Base-by-base conservation (phyloP, 2,329 filamentous ascomycete genomes). In the Colletotrichum echinochloae region DNA sequence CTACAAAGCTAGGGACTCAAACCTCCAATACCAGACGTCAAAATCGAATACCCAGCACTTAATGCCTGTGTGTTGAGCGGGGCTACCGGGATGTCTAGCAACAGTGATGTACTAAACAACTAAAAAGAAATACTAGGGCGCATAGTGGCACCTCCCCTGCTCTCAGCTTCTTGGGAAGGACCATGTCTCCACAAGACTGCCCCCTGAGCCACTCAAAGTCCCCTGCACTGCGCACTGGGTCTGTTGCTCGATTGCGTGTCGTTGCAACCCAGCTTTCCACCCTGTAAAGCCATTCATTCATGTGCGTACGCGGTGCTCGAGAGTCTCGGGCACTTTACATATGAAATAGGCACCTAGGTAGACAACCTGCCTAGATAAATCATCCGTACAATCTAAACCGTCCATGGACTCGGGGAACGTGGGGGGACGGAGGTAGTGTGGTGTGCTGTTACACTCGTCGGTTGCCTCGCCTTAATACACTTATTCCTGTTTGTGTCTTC, bases 211-310 rank as follows among this genome's bases (percentile, higher is more conserved):
- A 54, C 39, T n/a, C 18, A 26, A n/a, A 54, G 35, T 60, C 30
- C 48, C 61, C 37, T 69, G 66, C 55, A 46, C 66, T 30, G 37
- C 52, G 65, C 26, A 65, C 44, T 52, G 65, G 52, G 44, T 46
- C 44, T n/a, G 44, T 63, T 57, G 49, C 60, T 41, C 48, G 54
- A 65, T 65, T 65, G 66, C 61, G 66, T 65, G 54, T 60, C 54
- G 61, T 35, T 44, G 44, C 60, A 28, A 68, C 54, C 60, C 66
- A 41, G 44, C 65, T 68, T 59, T 44, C 41, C 26, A 12, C 39
- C 59, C 33, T 46, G 37, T 44, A 60, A 57, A 57, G 33, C 51
- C 44, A n/a, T n/a, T 44, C 46, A 37, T 26, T 11, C 39, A 26
- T 20, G 16, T 44, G 55, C 37, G 23, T 59, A 30, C 8, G 37